Evolutionary conservation across 1,284 basidiomycete genomes (phyloP), one percentile per base, ranked within the genome.

Genomic region (Vanrija sp.): DNA sequence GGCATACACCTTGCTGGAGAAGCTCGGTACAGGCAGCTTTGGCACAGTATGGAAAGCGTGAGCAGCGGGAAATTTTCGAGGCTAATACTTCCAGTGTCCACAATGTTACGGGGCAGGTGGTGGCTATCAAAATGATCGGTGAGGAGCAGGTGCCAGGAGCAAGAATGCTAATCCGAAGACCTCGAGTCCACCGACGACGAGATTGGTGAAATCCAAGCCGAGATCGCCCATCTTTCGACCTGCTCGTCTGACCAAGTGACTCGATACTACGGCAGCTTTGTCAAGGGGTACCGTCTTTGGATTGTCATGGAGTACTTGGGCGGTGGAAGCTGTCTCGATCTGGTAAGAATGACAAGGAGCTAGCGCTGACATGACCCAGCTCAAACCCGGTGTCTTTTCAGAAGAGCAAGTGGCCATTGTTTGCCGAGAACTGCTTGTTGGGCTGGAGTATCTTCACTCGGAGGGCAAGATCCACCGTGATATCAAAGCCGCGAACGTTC

Each of bases 291-390:
- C 81, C 96, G 97, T 75, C 82, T 99, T 18, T 98, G 96, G 96
- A 98, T 99, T 71, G 83, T 99, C 69, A 98, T 98, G 96, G 95
- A 99, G 76, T 98, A 92, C 74, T 86, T 98, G 49, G 93, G 93
- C 0, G 96, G 95, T 34, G 95, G 95, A n/a, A 97, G 93, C 19
- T 97, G 95, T 78, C 84, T 96, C 50, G 95, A 98, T 74, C 81
- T 98, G 48, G 79, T 80, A 34, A 42, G 78, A 66, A 6, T 9
- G 14, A 14, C 5, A 2, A 12, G 12, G 21, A 16, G 18, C 16
- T 1, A 6, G 0, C 6, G 45, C 56, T 55, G 19, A 57, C 53
- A 44, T 9, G 18, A 10, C 34, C 2, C 64, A 81, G 80, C 83
- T 98, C 66, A 96, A 95, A 75, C 85, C 91, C 0, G 94, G 91